A percentile compares a stretch with the other conserved stretches of the same genome.
These are phyloP conservation scores for Pisolithus orientalis DNA, from an alignment of 768 basidiomycete genomes.

Conservation along the genomic window DNA sequence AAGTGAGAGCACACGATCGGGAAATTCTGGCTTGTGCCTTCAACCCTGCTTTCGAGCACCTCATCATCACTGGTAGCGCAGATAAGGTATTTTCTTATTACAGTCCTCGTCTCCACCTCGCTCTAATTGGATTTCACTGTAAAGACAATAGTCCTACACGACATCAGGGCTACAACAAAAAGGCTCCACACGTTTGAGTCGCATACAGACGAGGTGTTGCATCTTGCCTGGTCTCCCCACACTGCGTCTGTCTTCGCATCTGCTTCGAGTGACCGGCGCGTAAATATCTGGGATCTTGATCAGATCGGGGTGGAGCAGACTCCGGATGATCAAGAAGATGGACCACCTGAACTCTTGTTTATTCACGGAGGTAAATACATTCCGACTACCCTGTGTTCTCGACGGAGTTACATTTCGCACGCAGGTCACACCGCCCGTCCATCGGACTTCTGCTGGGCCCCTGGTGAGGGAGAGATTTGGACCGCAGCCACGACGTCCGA, in stretches of 20 bases:
- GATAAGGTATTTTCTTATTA: constrained; percentile 63
- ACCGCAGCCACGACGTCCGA: constrained; percentile 85
- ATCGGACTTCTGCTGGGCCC: constrained; percentile 96
- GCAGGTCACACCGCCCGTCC: constrained; percentile 86
- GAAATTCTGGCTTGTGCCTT: constrained; percentile 92
- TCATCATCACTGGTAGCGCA: constrained; percentile 86
- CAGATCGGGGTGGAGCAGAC: constrained; percentile 94
- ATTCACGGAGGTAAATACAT: constrained; percentile 77
- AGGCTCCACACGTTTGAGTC: constrained; percentile 88
- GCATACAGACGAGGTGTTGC: constrained; percentile 92
- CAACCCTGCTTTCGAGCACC: constrained; percentile 71
- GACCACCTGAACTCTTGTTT: constrained; percentile 93
- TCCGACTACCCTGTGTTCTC: not conserved
- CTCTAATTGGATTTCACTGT: not conserved
- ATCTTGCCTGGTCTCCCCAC: constrained; percentile 93
- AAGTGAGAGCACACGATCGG: constrained; percentile 80
- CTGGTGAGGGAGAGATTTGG: constrained; percentile 76
- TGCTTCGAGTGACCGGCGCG: constrained; percentile 85
- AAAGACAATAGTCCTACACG: constrained; percentile 85
- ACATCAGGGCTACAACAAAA: constrained; percentile 66
- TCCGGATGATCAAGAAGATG: constrained; percentile 97
- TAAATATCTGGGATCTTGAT: constrained; percentile 92
- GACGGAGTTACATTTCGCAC: constrained; percentile 3
- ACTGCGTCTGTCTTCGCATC: constrained; percentile 91
- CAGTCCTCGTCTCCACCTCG: not conserved